Evolutionary conservation across 2,329 filamentous ascomycete species (phyloP).

Genomic region (Rosellinia necatrix): DNA sequence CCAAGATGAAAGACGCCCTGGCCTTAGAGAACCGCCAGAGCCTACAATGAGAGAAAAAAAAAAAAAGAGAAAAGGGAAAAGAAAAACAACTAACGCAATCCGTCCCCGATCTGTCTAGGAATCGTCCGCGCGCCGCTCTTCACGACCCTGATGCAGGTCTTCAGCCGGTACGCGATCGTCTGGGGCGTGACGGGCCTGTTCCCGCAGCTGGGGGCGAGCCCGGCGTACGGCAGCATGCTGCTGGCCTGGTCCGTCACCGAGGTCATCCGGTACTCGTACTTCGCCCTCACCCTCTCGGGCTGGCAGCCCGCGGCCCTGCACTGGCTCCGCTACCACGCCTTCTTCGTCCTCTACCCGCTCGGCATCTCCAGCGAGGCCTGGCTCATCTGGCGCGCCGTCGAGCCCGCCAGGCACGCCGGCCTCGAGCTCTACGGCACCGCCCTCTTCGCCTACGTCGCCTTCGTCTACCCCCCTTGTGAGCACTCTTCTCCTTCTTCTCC

Average conservation of each 20-base stretch:
- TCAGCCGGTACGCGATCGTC: constrained; percentile 83
- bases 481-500: constrained; percentile 28
- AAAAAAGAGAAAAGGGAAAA: too few species aligned
- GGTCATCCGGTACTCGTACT: constrained; percentile 91
- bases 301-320: constrained; percentile 67
- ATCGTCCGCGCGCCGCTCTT: constrained; percentile 83
- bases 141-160: constrained; percentile 90
- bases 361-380: constrained; percentile 88
- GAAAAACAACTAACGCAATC: constrained; percentile 17
- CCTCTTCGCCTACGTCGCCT: constrained; percentile 74
- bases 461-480: constrained; percentile 80
- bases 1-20: too few species aligned
- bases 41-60: too few species aligned
- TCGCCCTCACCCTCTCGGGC: constrained; percentile 71
- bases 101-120: constrained; percentile 53
- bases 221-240: constrained; percentile 76
- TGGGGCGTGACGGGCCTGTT: constrained; percentile 82
- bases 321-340: constrained; percentile 90
- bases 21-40: too few species aligned
- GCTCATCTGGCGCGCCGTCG: constrained; percentile 74
- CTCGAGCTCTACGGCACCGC: constrained; percentile 64
- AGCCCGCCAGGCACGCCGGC: constrained; percentile 56
- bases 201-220: constrained; percentile 62
- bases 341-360: constrained; percentile 89
- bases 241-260: constrained; percentile 89